These are phyloP conservation scores for Phalaenopsis aphrodite DNA, from an alignment of 106 monocot species.

Conservation along the genomic window DNA sequence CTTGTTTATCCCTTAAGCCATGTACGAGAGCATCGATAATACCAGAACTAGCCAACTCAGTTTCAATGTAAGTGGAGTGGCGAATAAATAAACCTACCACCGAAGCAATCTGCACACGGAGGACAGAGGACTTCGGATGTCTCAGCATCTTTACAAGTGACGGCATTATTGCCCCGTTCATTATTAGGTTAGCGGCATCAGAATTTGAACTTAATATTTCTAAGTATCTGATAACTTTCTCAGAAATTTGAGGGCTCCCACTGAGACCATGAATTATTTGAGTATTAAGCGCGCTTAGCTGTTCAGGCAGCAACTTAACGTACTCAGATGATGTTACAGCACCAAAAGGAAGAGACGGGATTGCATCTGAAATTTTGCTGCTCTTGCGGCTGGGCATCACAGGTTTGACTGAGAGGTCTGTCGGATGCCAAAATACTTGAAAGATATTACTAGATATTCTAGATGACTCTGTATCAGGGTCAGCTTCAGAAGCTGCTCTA, in stretches of 20 bases:
- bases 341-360: slow-evolving; percentile 56
- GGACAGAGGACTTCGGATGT: slow-evolving; percentile 50
- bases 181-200: slow-evolving; percentile 80
- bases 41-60: slow-evolving; percentile 71
- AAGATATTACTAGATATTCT: slow-evolving; percentile 21
- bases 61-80: slow-evolving; percentile 76
- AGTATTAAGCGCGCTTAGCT: slow-evolving; percentile 52
- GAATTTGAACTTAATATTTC: slow-evolving; percentile 77
- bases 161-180: slow-evolving; percentile 83
- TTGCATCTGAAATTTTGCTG: slow-evolving; percentile 51
- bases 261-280: slow-evolving; percentile 52
- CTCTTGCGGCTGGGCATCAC: slow-evolving; percentile 78
- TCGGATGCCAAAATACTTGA: slow-evolving; percentile 73
- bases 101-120: slow-evolving; percentile 70
- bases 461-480: slow-evolving; percentile 30
- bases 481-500: slow-evolving; percentile 23
- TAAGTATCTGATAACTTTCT: slow-evolving; percentile 70
- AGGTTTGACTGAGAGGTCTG: slow-evolving; percentile 83
- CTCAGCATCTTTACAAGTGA: slow-evolving; percentile 85
- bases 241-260: slow-evolving; percentile 51
- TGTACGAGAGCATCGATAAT: slow-evolving; percentile 62
- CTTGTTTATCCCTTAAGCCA: slow-evolving; percentile 92
- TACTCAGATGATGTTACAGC: slow-evolving; percentile 56
- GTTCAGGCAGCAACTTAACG: slow-evolving; percentile 54
- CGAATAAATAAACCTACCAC: slow-evolving; percentile 74